Evolutionary conservation across 352 stramenopile genomes (phyloP).

Genomic region (Globisporangium orthogonon): DNA sequence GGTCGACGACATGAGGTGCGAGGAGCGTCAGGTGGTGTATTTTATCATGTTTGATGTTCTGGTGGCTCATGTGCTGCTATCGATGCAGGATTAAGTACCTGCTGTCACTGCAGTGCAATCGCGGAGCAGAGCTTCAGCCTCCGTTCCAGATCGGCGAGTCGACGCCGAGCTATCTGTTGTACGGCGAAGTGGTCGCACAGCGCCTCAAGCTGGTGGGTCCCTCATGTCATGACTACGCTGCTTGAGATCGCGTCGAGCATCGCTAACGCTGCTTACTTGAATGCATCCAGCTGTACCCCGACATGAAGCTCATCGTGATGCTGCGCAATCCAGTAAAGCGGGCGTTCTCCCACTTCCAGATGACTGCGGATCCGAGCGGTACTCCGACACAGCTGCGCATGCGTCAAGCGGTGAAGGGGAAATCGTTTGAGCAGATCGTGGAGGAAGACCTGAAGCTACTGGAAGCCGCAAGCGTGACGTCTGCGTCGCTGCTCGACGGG

Average conservation of each 20-base stretch:
- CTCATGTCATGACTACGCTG: slow-evolving; percentile 20
- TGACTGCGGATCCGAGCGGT: slow-evolving; percentile 84
- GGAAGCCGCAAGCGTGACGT: slow-evolving; percentile 15
- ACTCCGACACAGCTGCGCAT: slow-evolving; percentile 78
- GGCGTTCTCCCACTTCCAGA: slow-evolving; percentile 90
- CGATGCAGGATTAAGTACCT: slow-evolving; percentile 44
- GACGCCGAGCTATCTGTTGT: slow-evolving; percentile 79
- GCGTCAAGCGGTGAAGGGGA: slow-evolving; percentile 62
- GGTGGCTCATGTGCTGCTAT: neutral
- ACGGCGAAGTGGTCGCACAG: slow-evolving; percentile 36
- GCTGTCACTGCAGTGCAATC: slow-evolving; percentile 32
- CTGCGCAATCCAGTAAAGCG: slow-evolving; percentile 90
- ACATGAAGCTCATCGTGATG: slow-evolving; percentile 88
- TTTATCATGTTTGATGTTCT: neutral
- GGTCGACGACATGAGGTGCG: slow-evolving; percentile 37
- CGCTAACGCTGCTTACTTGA: neutral
- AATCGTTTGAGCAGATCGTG: slow-evolving; percentile 85
- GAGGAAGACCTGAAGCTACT: slow-evolving; percentile 83
- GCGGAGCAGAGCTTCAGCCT: slow-evolving; percentile 26
- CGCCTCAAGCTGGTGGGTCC: slow-evolving; percentile 29
- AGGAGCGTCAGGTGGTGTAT: neutral
- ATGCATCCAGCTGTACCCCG: slow-evolving; percentile 39
- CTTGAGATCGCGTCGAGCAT: too few species aligned
- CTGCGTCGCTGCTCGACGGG: slow-evolving; percentile 12
- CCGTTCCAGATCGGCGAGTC: slow-evolving; percentile 84